Evolutionary conservation across 495 filamentous ascomycete species (phyloP).

Genomic region (Filosporella fistucella): DNA sequence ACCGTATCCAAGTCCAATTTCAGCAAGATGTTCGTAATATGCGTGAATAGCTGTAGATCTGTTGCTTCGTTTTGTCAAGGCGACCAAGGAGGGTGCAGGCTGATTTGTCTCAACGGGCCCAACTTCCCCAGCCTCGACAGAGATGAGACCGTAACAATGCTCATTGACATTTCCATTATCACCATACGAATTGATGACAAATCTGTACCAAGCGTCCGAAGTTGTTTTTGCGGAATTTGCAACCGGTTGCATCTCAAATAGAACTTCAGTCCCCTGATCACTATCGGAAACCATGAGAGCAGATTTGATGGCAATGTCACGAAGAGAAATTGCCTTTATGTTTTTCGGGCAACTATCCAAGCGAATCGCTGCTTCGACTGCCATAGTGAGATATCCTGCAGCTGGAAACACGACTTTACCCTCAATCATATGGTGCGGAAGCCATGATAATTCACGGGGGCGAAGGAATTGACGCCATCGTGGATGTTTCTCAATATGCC

Average conservation of each 20-base stretch:
- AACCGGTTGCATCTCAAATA: constrained; percentile 1
- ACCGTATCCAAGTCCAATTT: not conserved
- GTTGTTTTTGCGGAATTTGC: not conserved
- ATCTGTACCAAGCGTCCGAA: not conserved
- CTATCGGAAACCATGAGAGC: constrained; percentile 31
- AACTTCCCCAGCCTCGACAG: too few species aligned
- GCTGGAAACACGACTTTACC: constrained; percentile 24
- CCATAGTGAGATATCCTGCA: constrained; percentile 39
- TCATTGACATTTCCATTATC: not conserved
- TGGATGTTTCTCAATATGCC: too few species aligned
- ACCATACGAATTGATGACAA: not conserved
- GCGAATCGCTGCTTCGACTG: constrained; percentile 24
- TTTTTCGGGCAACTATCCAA: not conserved
- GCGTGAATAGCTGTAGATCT: not conserved
- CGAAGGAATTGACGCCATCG: too few species aligned
- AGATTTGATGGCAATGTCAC: constrained; percentile 15
- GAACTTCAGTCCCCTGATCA: constrained; percentile 24
- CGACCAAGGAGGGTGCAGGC: not conserved
- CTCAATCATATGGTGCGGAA: not conserved
- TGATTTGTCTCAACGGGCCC: too few species aligned
- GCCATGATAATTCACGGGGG: constrained; percentile 15
- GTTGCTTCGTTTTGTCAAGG: not conserved
- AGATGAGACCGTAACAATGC: constrained; percentile 2
- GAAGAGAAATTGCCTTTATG: not conserved
- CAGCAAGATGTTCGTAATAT: not conserved